Evolutionary conservation across 2,329 filamentous ascomycete genomes (phyloP).

Genomic region (Nothophoma quercina): DNA sequence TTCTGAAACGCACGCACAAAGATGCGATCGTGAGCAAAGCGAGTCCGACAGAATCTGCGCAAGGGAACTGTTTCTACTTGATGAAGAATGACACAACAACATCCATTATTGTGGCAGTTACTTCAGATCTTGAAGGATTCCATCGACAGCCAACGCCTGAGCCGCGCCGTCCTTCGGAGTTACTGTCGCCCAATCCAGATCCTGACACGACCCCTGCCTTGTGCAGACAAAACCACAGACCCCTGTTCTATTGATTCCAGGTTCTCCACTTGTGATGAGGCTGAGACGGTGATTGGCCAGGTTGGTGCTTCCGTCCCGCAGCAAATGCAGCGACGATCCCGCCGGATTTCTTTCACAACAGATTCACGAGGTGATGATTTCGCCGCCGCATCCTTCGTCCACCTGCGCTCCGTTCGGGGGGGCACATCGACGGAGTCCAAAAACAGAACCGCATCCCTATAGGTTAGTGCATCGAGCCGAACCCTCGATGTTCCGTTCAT

Average conservation of each 20-base stretch:
- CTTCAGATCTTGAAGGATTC: background rate
- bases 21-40: background rate
- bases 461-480: too few species aligned
- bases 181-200: constrained; percentile 1
- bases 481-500: background rate
- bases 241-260: background rate
- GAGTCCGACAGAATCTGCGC: background rate
- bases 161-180: background rate
- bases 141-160: background rate
- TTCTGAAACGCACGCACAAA: background rate
- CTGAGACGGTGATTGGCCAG: background rate
- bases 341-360: background rate
- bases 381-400: background rate
- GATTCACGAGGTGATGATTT: background rate
- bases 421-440: background rate
- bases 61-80: background rate
- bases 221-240: background rate
- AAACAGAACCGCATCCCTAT: background rate
- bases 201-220: background rate
- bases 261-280: background rate
- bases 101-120: background rate
- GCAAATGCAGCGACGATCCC: background rate
- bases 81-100: background rate
- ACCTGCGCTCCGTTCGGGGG: background rate
- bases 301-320: background rate